Conservation (phyloP, 768 basidiomycete genomes). For the Boletus rubroflammeus region DNA sequence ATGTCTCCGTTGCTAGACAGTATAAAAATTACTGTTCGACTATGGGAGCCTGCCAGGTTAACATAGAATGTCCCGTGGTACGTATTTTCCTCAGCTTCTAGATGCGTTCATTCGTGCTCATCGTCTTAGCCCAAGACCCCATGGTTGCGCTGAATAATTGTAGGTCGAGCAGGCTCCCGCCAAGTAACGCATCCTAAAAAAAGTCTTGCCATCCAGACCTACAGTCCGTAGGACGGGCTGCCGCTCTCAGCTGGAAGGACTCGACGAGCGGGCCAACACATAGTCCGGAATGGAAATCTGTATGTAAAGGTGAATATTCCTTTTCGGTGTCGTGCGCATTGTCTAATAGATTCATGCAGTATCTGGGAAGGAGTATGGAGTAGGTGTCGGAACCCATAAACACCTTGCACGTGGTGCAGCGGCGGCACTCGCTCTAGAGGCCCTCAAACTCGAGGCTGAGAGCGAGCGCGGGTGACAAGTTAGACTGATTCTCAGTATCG, state of each 20-base stretch:
- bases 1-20: conserved; percentile 17
- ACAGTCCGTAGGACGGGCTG: conserved; percentile 40
- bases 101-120: conserved; percentile 9
- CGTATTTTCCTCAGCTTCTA: not conserved
- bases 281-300: conserved; percentile 49
- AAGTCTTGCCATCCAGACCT: conserved; percentile 41
- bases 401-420: conserved; percentile 47
- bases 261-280: conserved; percentile 42
- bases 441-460: conserved; percentile 29
- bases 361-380: conserved; percentile 45
- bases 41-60: conserved; percentile 16
- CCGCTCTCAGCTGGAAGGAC: conserved; percentile 56
- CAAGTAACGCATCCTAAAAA: not conserved
- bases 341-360: conserved; percentile 37
- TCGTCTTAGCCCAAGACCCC: conserved; percentile 24
- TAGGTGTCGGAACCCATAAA: conserved; percentile 49
- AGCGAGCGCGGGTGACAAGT: conserved; percentile 13
- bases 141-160: conserved; percentile 41
- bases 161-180: conserved; percentile 18
- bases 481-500: not conserved
- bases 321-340: conserved; percentile 1
- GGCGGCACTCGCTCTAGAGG: conserved; percentile 32
- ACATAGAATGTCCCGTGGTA: conserved; percentile 22
- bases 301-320: conserved; percentile 52
- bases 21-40: conserved; percentile 27